These are phyloP conservation scores for Spathaspora sp. DNA, from an alignment of 1,139 yeast species.

Conservation along the genomic window DNA sequence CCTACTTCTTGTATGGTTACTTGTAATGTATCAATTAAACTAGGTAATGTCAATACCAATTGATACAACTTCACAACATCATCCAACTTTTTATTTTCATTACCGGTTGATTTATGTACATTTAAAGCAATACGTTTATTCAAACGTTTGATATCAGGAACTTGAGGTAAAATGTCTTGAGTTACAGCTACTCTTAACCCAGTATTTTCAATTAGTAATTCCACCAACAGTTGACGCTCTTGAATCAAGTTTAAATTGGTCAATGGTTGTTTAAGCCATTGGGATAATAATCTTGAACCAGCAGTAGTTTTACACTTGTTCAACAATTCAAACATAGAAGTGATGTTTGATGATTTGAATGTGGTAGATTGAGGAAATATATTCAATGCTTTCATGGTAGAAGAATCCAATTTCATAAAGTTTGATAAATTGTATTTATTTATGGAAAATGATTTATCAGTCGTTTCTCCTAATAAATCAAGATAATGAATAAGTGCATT, in stretches of 20 bases:
- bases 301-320: conserved; percentile 86
- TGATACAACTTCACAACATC: conserved; percentile 92
- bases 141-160: conserved; percentile 81
- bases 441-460: conserved; percentile 47
- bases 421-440: conserved; percentile 68
- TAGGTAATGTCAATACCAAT: conserved; percentile 69
- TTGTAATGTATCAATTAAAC: conserved; percentile 44
- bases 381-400: conserved; percentile 86
- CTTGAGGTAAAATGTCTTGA: conserved; percentile 63
- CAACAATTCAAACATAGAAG: conserved; percentile 74
- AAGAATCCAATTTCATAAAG: conserved; percentile 85
- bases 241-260: conserved; percentile 59
- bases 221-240: conserved; percentile 73
- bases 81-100: conserved; percentile 58
- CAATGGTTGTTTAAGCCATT: conserved; percentile 95
- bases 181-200: conserved; percentile 64
- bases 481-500: conserved; percentile 67
- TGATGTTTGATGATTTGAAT: conserved; percentile 36
- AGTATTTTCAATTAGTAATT: conserved; percentile 66
- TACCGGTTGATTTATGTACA: conserved; percentile 34
- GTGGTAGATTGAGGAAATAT: conserved; percentile 57
- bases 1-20: conserved; percentile 21
- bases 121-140: conserved; percentile 58
- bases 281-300: conserved; percentile 82
- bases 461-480: conserved; percentile 52